These are phyloP conservation scores for Perkinsus olseni DNA, from an alignment of 169 alveolate genomes.

Conservation along the genomic window DNA sequence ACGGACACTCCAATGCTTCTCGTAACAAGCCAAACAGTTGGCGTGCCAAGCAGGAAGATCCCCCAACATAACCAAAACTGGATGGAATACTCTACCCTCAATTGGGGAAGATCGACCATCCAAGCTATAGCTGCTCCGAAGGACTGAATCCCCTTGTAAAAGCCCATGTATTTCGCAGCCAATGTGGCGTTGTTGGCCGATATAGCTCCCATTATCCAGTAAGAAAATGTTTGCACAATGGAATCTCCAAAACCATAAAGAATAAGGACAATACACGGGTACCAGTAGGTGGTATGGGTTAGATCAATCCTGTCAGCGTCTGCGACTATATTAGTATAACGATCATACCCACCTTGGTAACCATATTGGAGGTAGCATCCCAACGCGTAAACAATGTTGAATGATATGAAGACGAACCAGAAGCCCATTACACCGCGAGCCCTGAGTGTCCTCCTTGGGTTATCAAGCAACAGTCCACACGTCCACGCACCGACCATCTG, in stretches of 20 bases:
- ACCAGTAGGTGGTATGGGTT: background rate
- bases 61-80: background rate
- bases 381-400: background rate
- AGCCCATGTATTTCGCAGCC: conserved; percentile 2
- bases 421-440: background rate
- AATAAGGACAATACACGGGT: background rate
- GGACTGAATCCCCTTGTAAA: conserved; percentile 13
- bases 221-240: background rate
- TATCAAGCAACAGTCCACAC: conserved; percentile 1
- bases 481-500: conserved; percentile 24
- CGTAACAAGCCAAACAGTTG: background rate
- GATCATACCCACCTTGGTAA: background rate
- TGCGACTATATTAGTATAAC: background rate
- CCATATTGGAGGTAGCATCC: background rate
- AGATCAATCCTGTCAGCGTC: background rate
- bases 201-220: conserved; percentile 9
- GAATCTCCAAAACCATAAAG: conserved; percentile 5
- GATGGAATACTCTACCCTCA: background rate
- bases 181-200: background rate
- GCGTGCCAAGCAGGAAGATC: background rate
- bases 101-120: background rate
- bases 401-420: background rate
- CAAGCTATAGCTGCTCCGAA: conserved; percentile 9
- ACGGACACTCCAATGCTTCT: background rate
- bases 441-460: background rate